phyloP scores from a whole-genome alignment of 169 alveolate species.

The Plasmodium yoelii region DNA sequence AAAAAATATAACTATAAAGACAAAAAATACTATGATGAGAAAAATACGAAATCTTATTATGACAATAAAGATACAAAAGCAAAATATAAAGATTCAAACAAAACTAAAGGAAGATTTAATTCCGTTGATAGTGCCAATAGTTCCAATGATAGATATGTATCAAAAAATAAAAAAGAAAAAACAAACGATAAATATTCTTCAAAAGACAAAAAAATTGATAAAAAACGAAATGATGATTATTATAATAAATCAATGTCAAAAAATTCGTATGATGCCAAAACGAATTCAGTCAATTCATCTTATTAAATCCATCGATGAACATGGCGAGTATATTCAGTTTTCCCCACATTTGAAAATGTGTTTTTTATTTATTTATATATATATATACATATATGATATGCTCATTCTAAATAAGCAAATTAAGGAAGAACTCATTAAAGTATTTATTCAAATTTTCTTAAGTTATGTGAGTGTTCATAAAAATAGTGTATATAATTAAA shows the following conservation, averaged over 20 bases:
- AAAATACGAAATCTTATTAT: constrained; percentile 5
- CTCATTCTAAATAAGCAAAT: no score
- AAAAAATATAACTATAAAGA: constrained; percentile 17
- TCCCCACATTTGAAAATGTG: neutral
- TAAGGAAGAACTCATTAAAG: no score
- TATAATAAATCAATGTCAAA: neutral
- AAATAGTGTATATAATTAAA: no score
- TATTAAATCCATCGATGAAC: neutral
- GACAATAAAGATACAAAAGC: neutral
- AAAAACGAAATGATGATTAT: constrained; percentile 19
- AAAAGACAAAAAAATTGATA: constrained; percentile 39
- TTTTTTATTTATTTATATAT: no score
- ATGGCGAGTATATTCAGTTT: neutral
- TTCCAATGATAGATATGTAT: constrained; percentile 28
- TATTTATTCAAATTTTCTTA: no score
- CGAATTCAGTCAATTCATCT: constrained; percentile 27
- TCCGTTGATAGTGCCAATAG: constrained; percentile 27
- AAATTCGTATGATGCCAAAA: constrained; percentile 21
- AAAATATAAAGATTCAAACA: constrained; percentile 35
- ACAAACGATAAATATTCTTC: constrained; percentile 22
- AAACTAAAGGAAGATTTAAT: constrained; percentile 15
- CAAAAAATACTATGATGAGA: neutral
- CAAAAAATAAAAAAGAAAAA: constrained; percentile 32
- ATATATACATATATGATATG: no score
- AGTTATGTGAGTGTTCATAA: no score